Base-by-base conservation (phyloP, 805 yeast species). In the Wickerhamiella sorbophila region DNA sequence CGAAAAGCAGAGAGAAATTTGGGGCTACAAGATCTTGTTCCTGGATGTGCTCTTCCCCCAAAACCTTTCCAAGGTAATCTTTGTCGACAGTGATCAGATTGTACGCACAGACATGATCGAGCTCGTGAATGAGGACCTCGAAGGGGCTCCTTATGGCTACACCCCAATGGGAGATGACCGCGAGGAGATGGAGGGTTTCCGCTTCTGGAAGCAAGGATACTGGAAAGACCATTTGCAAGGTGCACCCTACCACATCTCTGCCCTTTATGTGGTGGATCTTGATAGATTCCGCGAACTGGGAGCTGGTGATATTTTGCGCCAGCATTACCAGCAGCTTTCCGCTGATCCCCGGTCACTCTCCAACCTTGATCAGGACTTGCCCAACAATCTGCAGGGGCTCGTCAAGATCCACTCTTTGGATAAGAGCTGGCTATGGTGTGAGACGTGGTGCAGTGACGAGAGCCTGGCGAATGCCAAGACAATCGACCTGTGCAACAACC, bases 191-290 rank as follows among this genome's bases (percentile, higher is more conserved):
- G 88, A 81, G 55, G 93, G 88, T 0, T 83, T 69, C 58, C 59
- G 91, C 48, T 91, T 88, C 62, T 91, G 97, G 98, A 79, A 85
- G 53, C 72, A 75, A 47, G 97, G 96, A 0, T 88, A 84, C 59
- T 88, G 98, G 98, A 64, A 73, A 44, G 66, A 68, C 3, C 67
- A 70, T 20, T 63, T 88, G 34, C 70, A 74, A 33, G 68, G 69
- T 8, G 63, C 66, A 27, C 79, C 74, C 44, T 81, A 85, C 57
- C 93, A 86, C 52, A 80, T 82, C 48, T 77, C 93, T 59, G 95
- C 95, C 0, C 65, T 82, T 18, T 86, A 75, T 53, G 82, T 86
- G 5, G 78, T 87, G 40, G 94, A 91, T 58, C 67, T 91, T 57
- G 62, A 65, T 18, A 63, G 62, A 43, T 79, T 87, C 56, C 71